Percentiles rank a stretch among this genome's conserved stretches.
Evolutionary conservation across 192 early-diverging fungal genomes (phyloP).

Genomic region (Backusella psychrophila): DNA sequence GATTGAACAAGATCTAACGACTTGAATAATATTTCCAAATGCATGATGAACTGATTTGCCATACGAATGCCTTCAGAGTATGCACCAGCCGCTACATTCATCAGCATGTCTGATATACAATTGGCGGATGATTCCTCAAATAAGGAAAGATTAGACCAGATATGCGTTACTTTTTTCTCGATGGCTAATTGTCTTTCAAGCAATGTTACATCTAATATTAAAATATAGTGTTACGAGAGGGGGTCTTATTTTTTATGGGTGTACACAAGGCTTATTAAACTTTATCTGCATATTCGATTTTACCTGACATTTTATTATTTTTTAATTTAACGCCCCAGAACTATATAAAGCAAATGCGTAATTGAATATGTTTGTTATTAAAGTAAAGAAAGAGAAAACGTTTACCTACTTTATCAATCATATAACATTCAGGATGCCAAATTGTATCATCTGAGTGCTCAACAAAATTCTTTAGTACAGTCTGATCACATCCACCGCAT

Average conservation of each 20-base stretch:
- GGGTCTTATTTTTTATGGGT: background rate
- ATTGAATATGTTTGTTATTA: background rate
- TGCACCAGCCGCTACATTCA: slow-evolving; percentile 69
- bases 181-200: slow-evolving; percentile 56
- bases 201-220: background rate
- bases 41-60: slow-evolving; percentile 74
- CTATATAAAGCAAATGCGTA: background rate
- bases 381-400: background rate
- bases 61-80: slow-evolving; percentile 68
- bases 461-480: slow-evolving; percentile 80
- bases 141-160: slow-evolving; percentile 77
- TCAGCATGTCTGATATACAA: slow-evolving; percentile 85
- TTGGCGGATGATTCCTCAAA: slow-evolving; percentile 88
- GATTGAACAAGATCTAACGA: slow-evolving; percentile 60
- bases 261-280: background rate
- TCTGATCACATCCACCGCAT: slow-evolving; percentile 79
- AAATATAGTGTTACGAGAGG: background rate
- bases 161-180: slow-evolving; percentile 83
- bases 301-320: background rate
- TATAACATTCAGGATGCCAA: slow-evolving; percentile 93
- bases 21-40: slow-evolving; percentile 78
- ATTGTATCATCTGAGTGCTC: slow-evolving; percentile 58
- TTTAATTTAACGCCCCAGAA: background rate
- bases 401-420: slow-evolving; percentile 73
- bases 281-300: background rate